Evolutionary conservation across 1,284 basidiomycete genomes (phyloP).

Genomic region (Moesziomyces antarcticus): DNA sequence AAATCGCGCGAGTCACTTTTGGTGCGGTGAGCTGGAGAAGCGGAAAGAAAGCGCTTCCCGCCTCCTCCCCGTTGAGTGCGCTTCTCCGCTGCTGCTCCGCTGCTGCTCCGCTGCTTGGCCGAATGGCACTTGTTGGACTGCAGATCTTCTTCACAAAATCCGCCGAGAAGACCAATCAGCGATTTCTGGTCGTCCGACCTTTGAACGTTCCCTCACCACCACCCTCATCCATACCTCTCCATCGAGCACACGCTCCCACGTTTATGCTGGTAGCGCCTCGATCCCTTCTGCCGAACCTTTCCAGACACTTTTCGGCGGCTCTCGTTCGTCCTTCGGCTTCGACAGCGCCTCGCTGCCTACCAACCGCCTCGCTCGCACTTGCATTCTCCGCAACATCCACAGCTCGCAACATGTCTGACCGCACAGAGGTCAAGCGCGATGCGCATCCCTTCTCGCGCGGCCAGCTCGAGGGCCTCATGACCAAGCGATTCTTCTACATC

Average conservation of each 20-base stretch:
- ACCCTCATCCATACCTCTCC: not conserved
- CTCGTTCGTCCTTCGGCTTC: constrained; percentile 9
- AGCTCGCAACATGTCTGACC: constrained; percentile 38
- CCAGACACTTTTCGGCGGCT: constrained; percentile 21
- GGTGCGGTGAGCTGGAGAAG: not conserved
- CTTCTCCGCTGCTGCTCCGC: too few species aligned
- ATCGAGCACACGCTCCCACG: not conserved
- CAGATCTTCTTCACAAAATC: too few species aligned
- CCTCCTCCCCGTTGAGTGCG: not conserved
- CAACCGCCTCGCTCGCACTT: not conserved
- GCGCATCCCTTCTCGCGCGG: constrained; percentile 89
- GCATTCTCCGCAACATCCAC: not conserved
- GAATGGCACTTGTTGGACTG: too few species aligned
- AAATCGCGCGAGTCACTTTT: not conserved
- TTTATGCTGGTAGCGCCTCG: constrained; percentile 39
- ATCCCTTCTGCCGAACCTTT: constrained; percentile 28
- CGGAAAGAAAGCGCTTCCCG: constrained; percentile 1
- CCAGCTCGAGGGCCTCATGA: constrained; percentile 86
- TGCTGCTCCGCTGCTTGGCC: too few species aligned
- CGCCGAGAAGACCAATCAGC: not conserved
- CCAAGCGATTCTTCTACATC: constrained; percentile 95
- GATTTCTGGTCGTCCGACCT: not conserved
- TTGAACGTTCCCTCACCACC: not conserved
- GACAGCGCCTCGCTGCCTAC: not conserved
- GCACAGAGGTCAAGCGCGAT: constrained; percentile 59